A percentile compares a stretch with the other conserved stretches of the same genome.
These are phyloP conservation scores for Solanum lycopersicoides DNA, from an alignment of 257 asterid genomes.

Conservation along the genomic window DNA sequence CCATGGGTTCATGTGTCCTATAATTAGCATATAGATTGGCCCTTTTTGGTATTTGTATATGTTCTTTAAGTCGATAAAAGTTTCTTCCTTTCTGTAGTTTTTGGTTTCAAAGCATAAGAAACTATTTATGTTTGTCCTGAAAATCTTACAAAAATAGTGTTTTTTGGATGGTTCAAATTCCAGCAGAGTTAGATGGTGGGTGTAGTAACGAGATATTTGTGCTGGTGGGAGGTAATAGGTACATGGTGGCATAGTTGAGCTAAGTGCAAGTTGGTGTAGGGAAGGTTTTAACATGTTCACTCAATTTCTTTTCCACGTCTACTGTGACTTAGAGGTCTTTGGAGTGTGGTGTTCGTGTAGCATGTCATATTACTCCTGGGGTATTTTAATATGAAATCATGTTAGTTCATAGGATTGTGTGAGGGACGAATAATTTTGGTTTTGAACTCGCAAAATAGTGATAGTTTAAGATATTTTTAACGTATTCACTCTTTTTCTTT, in stretches of 20 bases:
- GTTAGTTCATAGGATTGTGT: neutral
- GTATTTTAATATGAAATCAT: neutral
- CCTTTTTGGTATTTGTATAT: neutral
- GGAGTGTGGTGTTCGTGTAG: neutral
- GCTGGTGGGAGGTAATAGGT: neutral
- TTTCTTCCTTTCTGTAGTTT: neutral
- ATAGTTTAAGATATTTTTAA: neutral
- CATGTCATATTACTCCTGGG: neutral
- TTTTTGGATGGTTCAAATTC: neutral
- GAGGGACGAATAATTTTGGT: neutral
- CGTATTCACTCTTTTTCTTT: neutral
- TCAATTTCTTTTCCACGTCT: neutral
- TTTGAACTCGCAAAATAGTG: neutral
- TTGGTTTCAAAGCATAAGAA: neutral
- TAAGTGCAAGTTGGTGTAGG: neutral
- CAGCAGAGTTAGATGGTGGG: neutral
- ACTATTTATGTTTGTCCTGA: neutral
- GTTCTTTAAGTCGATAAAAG: neutral
- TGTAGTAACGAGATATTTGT: neutral
- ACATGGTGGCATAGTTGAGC: neutral
- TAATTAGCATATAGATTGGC: neutral
- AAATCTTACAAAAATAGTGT: neutral
- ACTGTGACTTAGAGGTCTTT: neutral
- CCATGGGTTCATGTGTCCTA: neutral
- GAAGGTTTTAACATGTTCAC: neutral